Conservation (phyloP, 1,139 yeast species). For the Yarrowia galli region DNA sequence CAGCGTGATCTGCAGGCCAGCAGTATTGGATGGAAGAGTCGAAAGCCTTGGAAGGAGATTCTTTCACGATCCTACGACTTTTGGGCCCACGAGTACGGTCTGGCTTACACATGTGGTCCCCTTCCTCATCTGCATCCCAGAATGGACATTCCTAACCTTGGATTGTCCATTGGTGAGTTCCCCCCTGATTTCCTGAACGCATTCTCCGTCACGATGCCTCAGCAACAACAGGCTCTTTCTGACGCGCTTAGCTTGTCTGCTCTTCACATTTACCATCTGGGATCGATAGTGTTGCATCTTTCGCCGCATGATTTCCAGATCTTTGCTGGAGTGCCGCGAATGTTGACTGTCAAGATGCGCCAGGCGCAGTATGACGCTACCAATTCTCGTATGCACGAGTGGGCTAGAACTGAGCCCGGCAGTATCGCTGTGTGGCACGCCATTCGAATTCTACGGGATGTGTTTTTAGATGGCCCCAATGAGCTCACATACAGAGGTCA, state of each 20-base stretch:
- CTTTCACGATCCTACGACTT: constrained; percentile 65
- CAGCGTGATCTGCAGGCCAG: constrained; percentile 69
- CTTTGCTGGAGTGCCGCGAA: constrained; percentile 81
- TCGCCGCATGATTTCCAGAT: constrained; percentile 81
- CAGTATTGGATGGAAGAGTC: constrained; percentile 56
- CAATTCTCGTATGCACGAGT: constrained; percentile 41
- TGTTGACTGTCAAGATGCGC: constrained; percentile 79
- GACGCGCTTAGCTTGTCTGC: constrained; percentile 40
- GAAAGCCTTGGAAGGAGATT: constrained; percentile 67
- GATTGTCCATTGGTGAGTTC: constrained; percentile 23
- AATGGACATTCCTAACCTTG: constrained; percentile 24
- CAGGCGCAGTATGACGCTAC: constrained; percentile 57
- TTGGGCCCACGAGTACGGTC: constrained; percentile 51
- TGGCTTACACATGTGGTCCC: constrained; percentile 26
- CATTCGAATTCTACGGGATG: constrained; percentile 14
- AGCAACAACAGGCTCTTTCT: constrained; percentile 21
- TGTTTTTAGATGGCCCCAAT: constrained; percentile 4
- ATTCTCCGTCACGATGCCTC: background rate
- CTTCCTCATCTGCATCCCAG: constrained; percentile 29
- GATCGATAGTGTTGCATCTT: constrained; percentile 73
- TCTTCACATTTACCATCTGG: constrained; percentile 60
- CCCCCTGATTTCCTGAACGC: background rate
- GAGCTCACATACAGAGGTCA: constrained; percentile 55
- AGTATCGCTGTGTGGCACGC: constrained; percentile 41
- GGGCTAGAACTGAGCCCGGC: constrained; percentile 39